phyloP scores from a whole-genome alignment of 1,284 basidiomycete genomes.

The Erythrobasidium hasegawianum region DNA sequence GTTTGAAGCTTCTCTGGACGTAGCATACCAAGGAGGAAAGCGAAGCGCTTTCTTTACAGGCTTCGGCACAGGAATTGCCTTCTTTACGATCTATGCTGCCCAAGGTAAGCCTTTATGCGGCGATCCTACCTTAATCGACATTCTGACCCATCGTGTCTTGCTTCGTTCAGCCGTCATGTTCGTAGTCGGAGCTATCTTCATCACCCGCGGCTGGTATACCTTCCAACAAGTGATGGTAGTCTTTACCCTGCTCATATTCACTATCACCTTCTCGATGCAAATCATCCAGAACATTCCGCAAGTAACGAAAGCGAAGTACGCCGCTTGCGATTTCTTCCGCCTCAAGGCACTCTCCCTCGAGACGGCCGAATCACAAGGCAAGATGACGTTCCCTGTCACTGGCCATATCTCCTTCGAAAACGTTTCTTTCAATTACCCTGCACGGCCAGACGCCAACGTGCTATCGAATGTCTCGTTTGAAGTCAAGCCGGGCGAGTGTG shows the following conservation, averaged over 20 bases:
- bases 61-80: constrained; percentile 73
- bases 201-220: constrained; percentile 72
- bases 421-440: constrained; percentile 81
- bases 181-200: constrained; percentile 79
- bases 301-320: constrained; percentile 47
- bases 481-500: constrained; percentile 68
- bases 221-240: constrained; percentile 85
- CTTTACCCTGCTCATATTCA: constrained; percentile 87
- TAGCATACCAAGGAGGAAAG: constrained; percentile 66
- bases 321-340: constrained; percentile 70
- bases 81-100: constrained; percentile 76
- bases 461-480: constrained; percentile 73
- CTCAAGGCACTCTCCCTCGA: constrained; percentile 59
- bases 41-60: constrained; percentile 77
- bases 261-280: constrained; percentile 83
- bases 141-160: not conserved
- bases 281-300: constrained; percentile 68
- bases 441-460: constrained; percentile 69
- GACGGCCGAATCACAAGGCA: constrained; percentile 66
- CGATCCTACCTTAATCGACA: no score
- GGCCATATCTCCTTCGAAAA: constrained; percentile 70
- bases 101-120: constrained; percentile 55
- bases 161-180: constrained; percentile 67
- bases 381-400: constrained; percentile 58
- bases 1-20: constrained; percentile 62